phyloP scores from a whole-genome alignment of 2,329 filamentous ascomycete species.

The Colletotrichum tropicale region DNA sequence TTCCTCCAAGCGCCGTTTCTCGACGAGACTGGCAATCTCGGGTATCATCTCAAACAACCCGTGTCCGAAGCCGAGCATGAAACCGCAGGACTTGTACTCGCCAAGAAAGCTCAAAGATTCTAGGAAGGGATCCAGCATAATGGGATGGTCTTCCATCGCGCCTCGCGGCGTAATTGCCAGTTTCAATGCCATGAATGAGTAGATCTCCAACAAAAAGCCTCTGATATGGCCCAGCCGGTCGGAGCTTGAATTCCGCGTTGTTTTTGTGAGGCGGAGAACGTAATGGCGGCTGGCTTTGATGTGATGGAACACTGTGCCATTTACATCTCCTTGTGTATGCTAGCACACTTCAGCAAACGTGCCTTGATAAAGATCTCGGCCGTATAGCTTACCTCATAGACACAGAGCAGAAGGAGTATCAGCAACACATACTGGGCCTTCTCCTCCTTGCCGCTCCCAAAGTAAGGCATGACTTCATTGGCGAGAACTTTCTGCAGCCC shows the following conservation, averaged over 20 bases:
- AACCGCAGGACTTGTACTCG: neutral
- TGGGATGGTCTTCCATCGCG: neutral
- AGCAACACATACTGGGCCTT: neutral
- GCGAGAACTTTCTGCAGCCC: neutral
- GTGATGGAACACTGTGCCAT: neutral
- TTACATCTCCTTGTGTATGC: neutral
- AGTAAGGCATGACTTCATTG: neutral
- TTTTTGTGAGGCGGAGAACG: neutral
- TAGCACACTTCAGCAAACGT: neutral
- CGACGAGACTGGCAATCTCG: neutral
- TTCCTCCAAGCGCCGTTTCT: neutral
- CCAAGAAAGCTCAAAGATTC: neutral
- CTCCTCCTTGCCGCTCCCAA: neutral
- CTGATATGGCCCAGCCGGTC: neutral
- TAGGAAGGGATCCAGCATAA: neutral
- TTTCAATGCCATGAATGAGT: neutral
- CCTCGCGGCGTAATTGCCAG: neutral
- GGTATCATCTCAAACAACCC: neutral
- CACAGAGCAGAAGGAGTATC: neutral
- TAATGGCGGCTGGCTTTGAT: neutral
- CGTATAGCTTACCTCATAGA: neutral
- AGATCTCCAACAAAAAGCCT: neutral
- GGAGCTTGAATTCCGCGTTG: fast-evolving
- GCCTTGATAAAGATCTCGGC: neutral
- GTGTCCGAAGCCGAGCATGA: neutral